Evolutionary conservation across 129 eudicot species (phyloP).

Genomic region (Flaveria brownii): DNA sequence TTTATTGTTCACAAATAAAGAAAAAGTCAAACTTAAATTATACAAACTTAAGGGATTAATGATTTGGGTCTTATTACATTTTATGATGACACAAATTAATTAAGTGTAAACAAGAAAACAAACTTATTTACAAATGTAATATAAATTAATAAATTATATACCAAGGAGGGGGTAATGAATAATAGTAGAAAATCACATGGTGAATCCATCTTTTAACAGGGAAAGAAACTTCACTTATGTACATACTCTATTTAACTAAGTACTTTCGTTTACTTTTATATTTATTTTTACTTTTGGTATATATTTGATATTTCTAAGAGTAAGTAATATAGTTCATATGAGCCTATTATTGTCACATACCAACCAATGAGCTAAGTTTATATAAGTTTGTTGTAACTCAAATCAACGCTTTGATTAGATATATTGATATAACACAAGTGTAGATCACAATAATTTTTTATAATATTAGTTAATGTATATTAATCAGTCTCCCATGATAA

Average conservation of each 20-base stretch:
- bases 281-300: neutral
- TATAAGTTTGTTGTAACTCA: neutral
- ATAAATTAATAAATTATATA: too few relatives aligned
- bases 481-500: neutral
- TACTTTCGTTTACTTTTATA: neutral
- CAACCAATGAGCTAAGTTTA: neutral
- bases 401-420: neutral
- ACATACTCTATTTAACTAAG: too few relatives aligned
- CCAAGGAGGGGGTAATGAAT: too few relatives aligned
- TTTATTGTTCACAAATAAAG: neutral
- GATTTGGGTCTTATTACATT: neutral
- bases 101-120: neutral
- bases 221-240: neutral
- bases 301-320: neutral
- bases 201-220: neutral
- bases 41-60: neutral
- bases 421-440: neutral
- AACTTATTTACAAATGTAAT: too few relatives aligned
- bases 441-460: neutral
- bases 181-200: neutral
- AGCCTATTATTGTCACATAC: slow-evolving; percentile 6
- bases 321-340: neutral
- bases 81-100: neutral
- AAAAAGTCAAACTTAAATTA: neutral
- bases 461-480: neutral